Conservation (phyloP, 345 rosid species). For the Lagerstroemia speciosa region DNA sequence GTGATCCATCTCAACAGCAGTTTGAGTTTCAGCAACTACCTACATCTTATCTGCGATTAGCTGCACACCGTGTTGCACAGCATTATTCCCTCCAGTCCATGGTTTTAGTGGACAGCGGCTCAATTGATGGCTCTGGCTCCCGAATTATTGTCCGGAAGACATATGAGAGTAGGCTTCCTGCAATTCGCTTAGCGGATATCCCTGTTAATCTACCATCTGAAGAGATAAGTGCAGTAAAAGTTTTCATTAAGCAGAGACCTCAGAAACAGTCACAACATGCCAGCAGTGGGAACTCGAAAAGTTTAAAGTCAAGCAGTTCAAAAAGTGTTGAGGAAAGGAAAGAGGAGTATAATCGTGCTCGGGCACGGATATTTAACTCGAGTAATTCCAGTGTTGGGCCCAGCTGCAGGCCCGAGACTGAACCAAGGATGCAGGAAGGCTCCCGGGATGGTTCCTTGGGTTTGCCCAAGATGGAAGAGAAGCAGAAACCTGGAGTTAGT, state of each 20-base stretch:
- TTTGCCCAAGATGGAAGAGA: constrained; percentile 38
- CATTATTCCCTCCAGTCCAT: constrained; percentile 73
- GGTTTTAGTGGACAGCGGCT: constrained; percentile 59
- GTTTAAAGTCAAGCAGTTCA: constrained; percentile 34
- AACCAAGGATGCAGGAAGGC: constrained; percentile 34
- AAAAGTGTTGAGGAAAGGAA: constrained; percentile 82
- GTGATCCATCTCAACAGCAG: constrained; percentile 52
- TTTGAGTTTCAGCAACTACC: constrained; percentile 74
- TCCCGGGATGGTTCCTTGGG: constrained; percentile 26
- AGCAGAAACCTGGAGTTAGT: constrained; percentile 26
- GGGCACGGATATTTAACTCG: constrained; percentile 64
- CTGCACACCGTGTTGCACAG: constrained; percentile 84
- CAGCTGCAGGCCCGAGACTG: constrained; percentile 35
- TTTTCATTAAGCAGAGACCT: constrained; percentile 77
- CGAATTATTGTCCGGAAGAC: constrained; percentile 66
- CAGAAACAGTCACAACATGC: constrained; percentile 32
- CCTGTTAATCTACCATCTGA: constrained; percentile 60
- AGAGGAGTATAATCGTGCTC: constrained; percentile 74
- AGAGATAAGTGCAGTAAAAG: constrained; percentile 41
- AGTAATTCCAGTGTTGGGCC: constrained; percentile 25
- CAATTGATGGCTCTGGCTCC: constrained; percentile 58
- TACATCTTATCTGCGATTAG: constrained; percentile 67
- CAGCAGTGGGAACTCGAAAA: constrained; percentile 28
- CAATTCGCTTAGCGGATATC: constrained; percentile 61
- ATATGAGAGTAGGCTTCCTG: constrained; percentile 47